Evolutionary conservation across 257 asterid species (phyloP).

Genomic region (Prunella vulgaris): DNA sequence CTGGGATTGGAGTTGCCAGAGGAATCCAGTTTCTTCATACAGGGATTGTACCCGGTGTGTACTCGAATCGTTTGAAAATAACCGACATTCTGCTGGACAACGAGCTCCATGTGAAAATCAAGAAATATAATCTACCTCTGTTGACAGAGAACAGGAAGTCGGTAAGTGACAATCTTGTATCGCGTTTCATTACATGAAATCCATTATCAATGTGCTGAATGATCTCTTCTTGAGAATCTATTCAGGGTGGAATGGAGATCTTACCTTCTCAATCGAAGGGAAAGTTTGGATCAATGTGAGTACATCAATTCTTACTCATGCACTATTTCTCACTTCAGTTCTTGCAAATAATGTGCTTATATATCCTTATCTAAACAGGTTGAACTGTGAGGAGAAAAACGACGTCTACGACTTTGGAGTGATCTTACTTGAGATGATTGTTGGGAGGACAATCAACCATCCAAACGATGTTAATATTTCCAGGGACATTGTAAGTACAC

Average conservation of each 20-base stretch:
- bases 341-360: background rate
- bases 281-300: slow-evolving; percentile 40
- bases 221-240: background rate
- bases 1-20: slow-evolving; percentile 64
- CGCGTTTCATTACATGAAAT: background rate
- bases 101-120: slow-evolving; percentile 63
- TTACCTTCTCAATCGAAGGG: slow-evolving; percentile 46
- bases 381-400: slow-evolving; percentile 38
- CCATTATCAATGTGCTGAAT: background rate
- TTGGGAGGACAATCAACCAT: slow-evolving; percentile 53
- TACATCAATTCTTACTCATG: background rate
- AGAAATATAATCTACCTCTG: slow-evolving; percentile 64
- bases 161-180: slow-evolving; percentile 31
- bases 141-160: slow-evolving; percentile 38
- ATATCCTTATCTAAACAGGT: slow-evolving; percentile 37
- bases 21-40: slow-evolving; percentile 88
- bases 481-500: slow-evolving; percentile 56
- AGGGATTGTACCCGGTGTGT: slow-evolving; percentile 75
- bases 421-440: slow-evolving; percentile 71
- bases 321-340: background rate
- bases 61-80: slow-evolving; percentile 56
- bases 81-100: slow-evolving; percentile 66
- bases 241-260: slow-evolving; percentile 36
- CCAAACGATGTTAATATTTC: slow-evolving; percentile 42
- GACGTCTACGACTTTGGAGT: slow-evolving; percentile 80